Evolutionary conservation across 768 basidiomycete species (phyloP).

Genomic region (Neoboletus magnificus): DNA sequence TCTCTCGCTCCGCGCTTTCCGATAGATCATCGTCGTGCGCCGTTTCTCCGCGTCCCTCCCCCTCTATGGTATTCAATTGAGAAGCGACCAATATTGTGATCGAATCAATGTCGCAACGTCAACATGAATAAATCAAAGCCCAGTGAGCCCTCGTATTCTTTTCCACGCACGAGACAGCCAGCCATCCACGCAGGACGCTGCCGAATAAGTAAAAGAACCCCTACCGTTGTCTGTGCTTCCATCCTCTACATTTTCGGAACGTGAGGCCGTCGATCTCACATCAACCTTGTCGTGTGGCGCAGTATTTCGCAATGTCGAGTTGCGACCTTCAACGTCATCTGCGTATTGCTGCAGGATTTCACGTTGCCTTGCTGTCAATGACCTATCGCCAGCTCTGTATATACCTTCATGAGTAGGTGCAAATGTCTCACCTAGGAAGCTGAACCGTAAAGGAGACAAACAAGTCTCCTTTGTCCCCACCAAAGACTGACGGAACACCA

Average conservation of each 20-base stretch:
- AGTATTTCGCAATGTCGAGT: conserved; percentile 15
- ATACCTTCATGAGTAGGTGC: conserved; percentile 3
- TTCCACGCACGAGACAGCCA: conserved; percentile 72
- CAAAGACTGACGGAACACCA: conserved; percentile 66
- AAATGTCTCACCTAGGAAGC: conserved; percentile 75
- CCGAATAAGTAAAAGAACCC: conserved; percentile 59
- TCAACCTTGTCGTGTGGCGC: conserved; percentile 18
- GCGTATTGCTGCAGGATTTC: conserved; percentile 87
- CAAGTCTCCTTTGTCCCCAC: conserved; percentile 71
- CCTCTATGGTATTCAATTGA: conserved; percentile 30
- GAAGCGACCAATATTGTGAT: conserved; percentile 22
- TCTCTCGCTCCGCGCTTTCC: conserved; percentile 42
- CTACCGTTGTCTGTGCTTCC: conserved; percentile 58
- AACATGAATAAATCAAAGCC: conserved; percentile 60
- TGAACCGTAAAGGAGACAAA: conserved; percentile 86
- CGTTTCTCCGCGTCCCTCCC: conserved; percentile 17
- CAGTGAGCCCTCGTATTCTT: conserved; percentile 65
- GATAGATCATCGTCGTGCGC: conserved; percentile 33
- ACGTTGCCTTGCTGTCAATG: conserved; percentile 78
- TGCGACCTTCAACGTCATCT: conserved; percentile 83
- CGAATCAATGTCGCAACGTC: conserved; percentile 31
- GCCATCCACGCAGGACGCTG: conserved; percentile 52
- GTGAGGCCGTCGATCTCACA: conserved; percentile 13
- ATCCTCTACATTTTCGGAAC: conserved; percentile 22
- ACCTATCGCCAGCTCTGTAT: conserved; percentile 43